Evolutionary conservation across 1,139 yeast genomes (phyloP).

Genomic region (Suhomyces terraborum): DNA sequence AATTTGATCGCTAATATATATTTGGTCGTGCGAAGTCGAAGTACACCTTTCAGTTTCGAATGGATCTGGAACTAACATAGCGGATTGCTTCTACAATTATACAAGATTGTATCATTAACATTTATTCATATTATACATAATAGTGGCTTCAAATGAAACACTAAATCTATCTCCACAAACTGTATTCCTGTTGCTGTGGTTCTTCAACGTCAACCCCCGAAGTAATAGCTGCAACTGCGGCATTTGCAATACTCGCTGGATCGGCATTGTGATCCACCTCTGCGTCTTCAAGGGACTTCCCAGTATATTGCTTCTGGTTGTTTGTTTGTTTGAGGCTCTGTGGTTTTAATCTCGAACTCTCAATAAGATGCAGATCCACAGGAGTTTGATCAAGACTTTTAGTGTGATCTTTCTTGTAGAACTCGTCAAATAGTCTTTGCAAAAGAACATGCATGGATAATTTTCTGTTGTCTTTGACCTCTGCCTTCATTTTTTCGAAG

Average conservation of each 20-base stretch:
- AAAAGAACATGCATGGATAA: constrained; percentile 27
- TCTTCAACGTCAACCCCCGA: constrained; percentile 31
- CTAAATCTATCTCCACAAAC: constrained; percentile 33
- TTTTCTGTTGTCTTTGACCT: constrained; percentile 33
- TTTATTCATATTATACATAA: not conserved
- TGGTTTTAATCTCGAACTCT: constrained; percentile 4
- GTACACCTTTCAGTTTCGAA: not conserved
- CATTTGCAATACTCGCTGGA: constrained; percentile 37
- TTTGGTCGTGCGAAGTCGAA: constrained; percentile 1
- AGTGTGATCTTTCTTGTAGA: constrained; percentile 16
- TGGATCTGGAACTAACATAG: not conserved
- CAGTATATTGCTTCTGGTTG: constrained; percentile 5
- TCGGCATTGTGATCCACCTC: constrained; percentile 20
- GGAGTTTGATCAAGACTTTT: constrained; percentile 6
- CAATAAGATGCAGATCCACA: constrained; percentile 7
- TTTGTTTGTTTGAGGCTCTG: not conserved
- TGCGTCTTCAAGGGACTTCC: not conserved
- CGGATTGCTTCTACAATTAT: no score
- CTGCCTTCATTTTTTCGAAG: constrained; percentile 37
- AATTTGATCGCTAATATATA: not conserved
- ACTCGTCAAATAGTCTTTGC: constrained; percentile 26
- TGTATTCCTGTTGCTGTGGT: constrained; percentile 38
- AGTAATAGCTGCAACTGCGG: constrained; percentile 42
- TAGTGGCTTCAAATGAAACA: no score
- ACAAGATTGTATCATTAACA: no score